phyloP scores from a whole-genome alignment of 192 early-diverging fungal species.

The Thamnidium elegans region DNA sequence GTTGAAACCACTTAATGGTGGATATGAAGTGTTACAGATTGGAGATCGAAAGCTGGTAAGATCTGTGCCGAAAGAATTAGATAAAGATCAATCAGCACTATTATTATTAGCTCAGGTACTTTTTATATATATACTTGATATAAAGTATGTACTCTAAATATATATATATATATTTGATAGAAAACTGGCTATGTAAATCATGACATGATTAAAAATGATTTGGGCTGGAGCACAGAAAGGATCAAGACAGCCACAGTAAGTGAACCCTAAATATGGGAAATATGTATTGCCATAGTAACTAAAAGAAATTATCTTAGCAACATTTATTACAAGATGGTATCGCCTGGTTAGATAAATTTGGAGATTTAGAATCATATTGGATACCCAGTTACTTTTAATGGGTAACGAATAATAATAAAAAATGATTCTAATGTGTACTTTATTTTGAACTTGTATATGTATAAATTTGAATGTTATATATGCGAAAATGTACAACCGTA shows the following conservation, averaged over 20 bases:
- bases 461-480: not conserved
- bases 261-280: conserved; percentile 5
- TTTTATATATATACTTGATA: not conserved
- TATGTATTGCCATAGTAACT: not conserved
- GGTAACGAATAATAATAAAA: too few relatives aligned
- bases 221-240: conserved; percentile 61
- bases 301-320: conserved; percentile 39
- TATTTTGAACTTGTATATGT: not conserved
- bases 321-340: conserved; percentile 69
- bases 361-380: conserved; percentile 52
- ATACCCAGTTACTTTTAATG: conserved; percentile 51
- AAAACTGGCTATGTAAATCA: conserved; percentile 42
- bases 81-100: conserved; percentile 72
- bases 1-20: conserved; percentile 81
- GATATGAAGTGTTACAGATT: conserved; percentile 82
- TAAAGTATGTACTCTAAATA: not conserved
- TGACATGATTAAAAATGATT: conserved; percentile 30
- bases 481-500: too few relatives aligned
- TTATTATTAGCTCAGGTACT: conserved; percentile 70
- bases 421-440: not conserved
- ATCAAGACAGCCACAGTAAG: conserved; percentile 55
- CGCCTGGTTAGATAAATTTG: conserved; percentile 72
- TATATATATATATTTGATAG: conserved; percentile 5
- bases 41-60: conserved; percentile 82
- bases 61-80: conserved; percentile 86